Conservation (phyloP, 2,329 filamentous ascomycete species). For the Zymoseptoria crescenta region DNA sequence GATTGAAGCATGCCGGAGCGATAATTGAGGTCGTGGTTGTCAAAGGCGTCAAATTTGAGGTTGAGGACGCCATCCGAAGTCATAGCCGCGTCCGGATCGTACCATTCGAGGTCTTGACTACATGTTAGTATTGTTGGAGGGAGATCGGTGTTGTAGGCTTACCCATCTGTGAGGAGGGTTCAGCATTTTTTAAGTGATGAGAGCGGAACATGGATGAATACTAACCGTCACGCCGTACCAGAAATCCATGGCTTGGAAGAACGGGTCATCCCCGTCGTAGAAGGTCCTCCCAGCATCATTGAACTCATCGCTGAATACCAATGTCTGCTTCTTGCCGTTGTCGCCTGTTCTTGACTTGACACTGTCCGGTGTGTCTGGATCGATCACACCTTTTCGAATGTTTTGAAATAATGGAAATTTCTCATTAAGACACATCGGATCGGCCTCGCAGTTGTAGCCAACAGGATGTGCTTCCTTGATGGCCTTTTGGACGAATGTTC, state of each 20-base stretch:
- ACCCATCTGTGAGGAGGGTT: not conserved
- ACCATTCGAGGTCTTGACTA: slow-evolving; percentile 51
- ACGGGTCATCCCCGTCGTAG: slow-evolving; percentile 63
- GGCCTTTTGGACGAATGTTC: slow-evolving; percentile 49
- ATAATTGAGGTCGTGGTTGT: slow-evolving; percentile 51
- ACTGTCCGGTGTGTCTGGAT: slow-evolving; percentile 57
- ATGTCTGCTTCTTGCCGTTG: slow-evolving; percentile 53
- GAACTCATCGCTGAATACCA: slow-evolving; percentile 67
- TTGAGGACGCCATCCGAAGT: slow-evolving; percentile 35
- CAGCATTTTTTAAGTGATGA: not conserved
- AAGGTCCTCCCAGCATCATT: slow-evolving; percentile 60
- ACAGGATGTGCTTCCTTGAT: slow-evolving; percentile 23
- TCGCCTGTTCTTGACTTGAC: slow-evolving; percentile 49
- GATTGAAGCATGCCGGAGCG: slow-evolving; percentile 47
- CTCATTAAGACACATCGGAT: slow-evolving; percentile 41
- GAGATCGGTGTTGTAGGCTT: not conserved
- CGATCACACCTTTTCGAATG: slow-evolving; percentile 53
- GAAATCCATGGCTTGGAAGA: slow-evolving; percentile 58
- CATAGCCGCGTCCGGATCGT: slow-evolving; percentile 33
- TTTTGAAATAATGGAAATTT: slow-evolving; percentile 51
- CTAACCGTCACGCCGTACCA: slow-evolving; percentile 60
- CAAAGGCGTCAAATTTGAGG: slow-evolving; percentile 56
- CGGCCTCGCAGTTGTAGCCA: slow-evolving; percentile 33
- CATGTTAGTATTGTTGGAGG: slow-evolving; percentile 23
- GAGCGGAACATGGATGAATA: not conserved